These are phyloP conservation scores for Podochytrium sp. DNA, from an alignment of 192 early-diverging fungal genomes.

Conservation along the genomic window DNA sequence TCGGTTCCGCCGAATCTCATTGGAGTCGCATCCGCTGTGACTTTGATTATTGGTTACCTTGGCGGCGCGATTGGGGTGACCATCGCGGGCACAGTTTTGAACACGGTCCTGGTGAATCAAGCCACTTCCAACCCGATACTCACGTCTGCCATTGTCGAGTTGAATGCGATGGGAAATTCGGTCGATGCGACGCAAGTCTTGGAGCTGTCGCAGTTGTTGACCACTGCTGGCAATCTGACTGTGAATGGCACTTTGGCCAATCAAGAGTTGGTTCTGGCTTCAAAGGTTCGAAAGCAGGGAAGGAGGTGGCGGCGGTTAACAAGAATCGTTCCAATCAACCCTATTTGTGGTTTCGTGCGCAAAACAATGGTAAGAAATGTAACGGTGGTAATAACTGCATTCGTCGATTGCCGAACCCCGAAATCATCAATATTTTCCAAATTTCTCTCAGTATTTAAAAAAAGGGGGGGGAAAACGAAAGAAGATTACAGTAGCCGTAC, in stretches of 20 bases:
- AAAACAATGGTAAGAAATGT: no score
- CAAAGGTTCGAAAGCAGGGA: background rate
- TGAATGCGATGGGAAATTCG: background rate
- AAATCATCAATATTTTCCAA: background rate
- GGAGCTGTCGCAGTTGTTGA: background rate
- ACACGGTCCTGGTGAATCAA: constrained; percentile 52
- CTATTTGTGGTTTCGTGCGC: constrained; percentile 35
- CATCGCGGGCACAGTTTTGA: constrained; percentile 68
- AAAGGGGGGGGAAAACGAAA: no score
- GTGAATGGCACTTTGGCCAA: background rate
- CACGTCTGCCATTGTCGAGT: background rate
- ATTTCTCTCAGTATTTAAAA: background rate
- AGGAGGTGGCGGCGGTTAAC: no score
- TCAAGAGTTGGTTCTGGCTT: constrained; percentile 19
- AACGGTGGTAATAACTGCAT: constrained; percentile 39
- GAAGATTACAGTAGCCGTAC: no score
- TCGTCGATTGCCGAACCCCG: constrained; percentile 13
- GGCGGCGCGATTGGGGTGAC: constrained; percentile 68
- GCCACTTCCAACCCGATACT: constrained; percentile 31
- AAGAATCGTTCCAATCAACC: no score
- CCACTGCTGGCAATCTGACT: background rate
- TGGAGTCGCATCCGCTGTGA: constrained; percentile 33
- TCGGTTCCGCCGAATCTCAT: constrained; percentile 1
- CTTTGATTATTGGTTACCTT: constrained; percentile 66
- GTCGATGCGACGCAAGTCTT: constrained; percentile 8